Conservation (phyloP, 495 filamentous ascomycete genomes). For the Massariosphaeria phaeospora region DNA sequence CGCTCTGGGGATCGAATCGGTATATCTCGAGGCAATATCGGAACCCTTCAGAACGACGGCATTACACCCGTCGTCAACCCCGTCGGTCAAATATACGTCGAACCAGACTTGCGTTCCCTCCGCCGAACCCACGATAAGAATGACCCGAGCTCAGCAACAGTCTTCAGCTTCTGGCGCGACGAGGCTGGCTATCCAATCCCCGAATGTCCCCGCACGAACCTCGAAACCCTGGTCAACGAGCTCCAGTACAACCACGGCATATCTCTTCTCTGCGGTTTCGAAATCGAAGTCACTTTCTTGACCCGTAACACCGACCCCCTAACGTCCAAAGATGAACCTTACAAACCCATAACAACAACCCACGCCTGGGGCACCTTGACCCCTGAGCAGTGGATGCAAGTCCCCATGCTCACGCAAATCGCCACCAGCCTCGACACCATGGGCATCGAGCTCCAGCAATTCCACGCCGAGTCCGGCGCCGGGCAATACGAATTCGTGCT, state of each 20-base stretch:
- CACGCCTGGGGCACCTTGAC: conserved; percentile 63
- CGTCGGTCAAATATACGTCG: conserved; percentile 49
- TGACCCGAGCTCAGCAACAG: conserved; percentile 32
- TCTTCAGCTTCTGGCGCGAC: conserved; percentile 48
- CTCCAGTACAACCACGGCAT: conserved; percentile 41
- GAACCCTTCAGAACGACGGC: conserved; percentile 40
- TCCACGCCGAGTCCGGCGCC: conserved; percentile 68
- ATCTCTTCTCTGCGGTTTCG: conserved; percentile 67
- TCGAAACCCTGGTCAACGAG: conserved; percentile 27
- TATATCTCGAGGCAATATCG: conserved; percentile 38
- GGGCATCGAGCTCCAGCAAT: conserved; percentile 65
- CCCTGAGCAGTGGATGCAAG: conserved; percentile 49
- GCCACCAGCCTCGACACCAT: conserved; percentile 51
- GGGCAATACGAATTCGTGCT: conserved; percentile 84
- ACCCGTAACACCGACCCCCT: conserved; percentile 33
- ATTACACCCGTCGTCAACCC: conserved; percentile 48
- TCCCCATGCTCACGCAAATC: conserved; percentile 62
- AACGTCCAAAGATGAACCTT: conserved; percentile 35
- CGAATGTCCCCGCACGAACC: conserved; percentile 47
- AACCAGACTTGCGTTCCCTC: conserved; percentile 37
- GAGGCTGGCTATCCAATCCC: conserved; percentile 56
- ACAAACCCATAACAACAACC: conserved; percentile 37
- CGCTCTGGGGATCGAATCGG: conserved; percentile 40
- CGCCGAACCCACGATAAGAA: conserved; percentile 33
- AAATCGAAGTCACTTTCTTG: conserved; percentile 77